These are phyloP conservation scores for Hyaloscypha finlandica DNA, from an alignment of 495 filamentous ascomycete species.

Conservation along the genomic window DNA sequence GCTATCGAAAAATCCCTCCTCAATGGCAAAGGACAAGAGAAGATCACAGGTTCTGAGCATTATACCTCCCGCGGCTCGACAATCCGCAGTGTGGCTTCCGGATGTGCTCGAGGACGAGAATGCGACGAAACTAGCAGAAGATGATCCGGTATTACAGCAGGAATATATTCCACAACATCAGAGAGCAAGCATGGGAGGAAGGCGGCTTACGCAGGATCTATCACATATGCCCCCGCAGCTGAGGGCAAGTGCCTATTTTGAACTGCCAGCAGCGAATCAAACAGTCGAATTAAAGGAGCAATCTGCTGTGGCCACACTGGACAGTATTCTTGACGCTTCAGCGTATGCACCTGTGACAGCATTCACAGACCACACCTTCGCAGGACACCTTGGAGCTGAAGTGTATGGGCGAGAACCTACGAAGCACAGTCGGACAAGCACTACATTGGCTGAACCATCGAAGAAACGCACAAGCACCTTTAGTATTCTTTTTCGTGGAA, in stretches of 20 bases:
- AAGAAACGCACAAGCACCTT: conserved; percentile 33
- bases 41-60: conserved; percentile 62
- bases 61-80: conserved; percentile 42
- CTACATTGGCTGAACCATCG: conserved; percentile 17
- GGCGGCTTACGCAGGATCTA: conserved; percentile 31
- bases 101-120: conserved; percentile 30
- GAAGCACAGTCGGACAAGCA: conserved; percentile 19
- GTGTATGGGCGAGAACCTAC: conserved; percentile 52
- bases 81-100: conserved; percentile 33
- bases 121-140: conserved; percentile 13
- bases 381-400: conserved; percentile 67
- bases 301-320: conserved; percentile 85
- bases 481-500: conserved; percentile 24
- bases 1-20: conserved; percentile 71
- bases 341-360: conserved; percentile 88
- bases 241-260: conserved; percentile 88
- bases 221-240: conserved; percentile 76
- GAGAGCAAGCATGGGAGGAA: conserved; percentile 35
- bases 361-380: conserved; percentile 90
- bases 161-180: conserved; percentile 33
- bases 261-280: conserved; percentile 59
- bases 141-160: conserved; percentile 23
- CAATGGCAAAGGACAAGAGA: conserved; percentile 63
- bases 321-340: conserved; percentile 94
- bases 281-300: conserved; percentile 69